These are phyloP conservation scores for Taiwanofungus camphoratus DNA, from an alignment of 1,284 basidiomycete genomes.

Conservation along the genomic window DNA sequence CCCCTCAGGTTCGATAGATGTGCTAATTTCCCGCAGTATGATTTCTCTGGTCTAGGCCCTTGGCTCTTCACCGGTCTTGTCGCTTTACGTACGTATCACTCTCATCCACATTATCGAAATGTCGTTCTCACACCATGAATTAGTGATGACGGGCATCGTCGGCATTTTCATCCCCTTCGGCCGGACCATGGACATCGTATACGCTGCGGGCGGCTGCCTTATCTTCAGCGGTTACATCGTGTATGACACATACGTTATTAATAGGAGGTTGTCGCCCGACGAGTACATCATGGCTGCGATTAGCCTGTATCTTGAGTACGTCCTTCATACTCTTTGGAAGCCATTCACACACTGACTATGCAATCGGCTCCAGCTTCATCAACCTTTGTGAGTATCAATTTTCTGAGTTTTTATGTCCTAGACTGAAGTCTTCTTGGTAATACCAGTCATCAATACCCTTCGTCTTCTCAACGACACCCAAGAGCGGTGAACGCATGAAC, in stretches of 20 bases:
- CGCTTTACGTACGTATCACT: constrained; percentile 49
- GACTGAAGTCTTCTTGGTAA: constrained; percentile 4
- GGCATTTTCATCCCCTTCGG: constrained; percentile 78
- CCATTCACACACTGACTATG: constrained; percentile 25
- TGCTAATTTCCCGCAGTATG: constrained; percentile 50
- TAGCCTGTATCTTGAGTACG: constrained; percentile 82
- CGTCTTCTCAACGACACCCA: constrained; percentile 26
- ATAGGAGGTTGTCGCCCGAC: constrained; percentile 75
- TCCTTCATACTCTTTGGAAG: constrained; percentile 16
- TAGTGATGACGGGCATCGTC: constrained; percentile 74
- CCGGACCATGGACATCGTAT: constrained; percentile 70
- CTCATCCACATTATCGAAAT: background rate
- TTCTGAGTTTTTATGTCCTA: too few relatives aligned
- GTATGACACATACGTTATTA: constrained; percentile 85
- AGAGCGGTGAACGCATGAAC: constrained; percentile 6
- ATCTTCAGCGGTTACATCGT: constrained; percentile 83
- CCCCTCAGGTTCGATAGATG: too few relatives aligned
- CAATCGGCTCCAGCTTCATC: constrained; percentile 22
- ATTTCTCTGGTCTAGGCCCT: constrained; percentile 81
- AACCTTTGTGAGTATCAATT: constrained; percentile 26
- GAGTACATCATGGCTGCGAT: constrained; percentile 86
- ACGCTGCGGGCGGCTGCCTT: constrained; percentile 72
- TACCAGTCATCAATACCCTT: constrained; percentile 29
- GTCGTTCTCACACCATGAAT: constrained; percentile 6
- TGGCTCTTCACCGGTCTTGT: constrained; percentile 78